These are phyloP conservation scores for Hericium coralloides DNA, from an alignment of 768 basidiomycete species.

Conservation along the genomic window DNA sequence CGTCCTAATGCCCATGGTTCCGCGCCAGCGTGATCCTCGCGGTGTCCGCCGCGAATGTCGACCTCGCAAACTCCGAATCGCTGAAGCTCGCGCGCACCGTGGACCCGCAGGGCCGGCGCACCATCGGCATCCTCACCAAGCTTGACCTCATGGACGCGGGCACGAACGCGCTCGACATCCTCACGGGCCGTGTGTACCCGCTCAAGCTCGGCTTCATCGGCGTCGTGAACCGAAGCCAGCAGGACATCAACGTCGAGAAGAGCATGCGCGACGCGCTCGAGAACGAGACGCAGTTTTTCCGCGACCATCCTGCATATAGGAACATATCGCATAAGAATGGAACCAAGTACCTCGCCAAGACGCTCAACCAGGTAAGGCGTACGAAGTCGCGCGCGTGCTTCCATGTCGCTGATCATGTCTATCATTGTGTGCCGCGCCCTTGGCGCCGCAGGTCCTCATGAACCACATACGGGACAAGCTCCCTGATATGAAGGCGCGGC, in stretches of 20 bases:
- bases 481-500: constrained; percentile 97
- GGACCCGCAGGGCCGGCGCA: constrained; percentile 92
- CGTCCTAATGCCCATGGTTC: too few relatives aligned
- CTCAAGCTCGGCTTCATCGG: constrained; percentile 98
- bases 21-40: constrained; percentile 80
- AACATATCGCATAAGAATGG: constrained; percentile 97
- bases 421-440: neutral
- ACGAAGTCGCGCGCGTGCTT: constrained; percentile 11
- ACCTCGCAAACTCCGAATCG: constrained; percentile 97
- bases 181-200: constrained; percentile 95
- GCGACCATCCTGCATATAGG: constrained; percentile 80
- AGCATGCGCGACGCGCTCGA: constrained; percentile 78
- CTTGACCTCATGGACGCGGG: constrained; percentile 99
- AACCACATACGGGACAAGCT: constrained; percentile 98
- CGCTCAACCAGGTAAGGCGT: constrained; percentile 71
- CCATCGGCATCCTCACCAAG: constrained; percentile 94
- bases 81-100: constrained; percentile 93
- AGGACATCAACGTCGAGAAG: constrained; percentile 88
- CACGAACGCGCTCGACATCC: constrained; percentile 92
- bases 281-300: constrained; percentile 88
- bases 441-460: constrained; percentile 70
- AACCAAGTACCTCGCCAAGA: constrained; percentile 90
- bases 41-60: constrained; percentile 96
- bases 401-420: neutral
- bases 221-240: constrained; percentile 94